Evolutionary conservation across 176 grass and related monocot species (phyloP).

Genomic region (Secale cereale): DNA sequence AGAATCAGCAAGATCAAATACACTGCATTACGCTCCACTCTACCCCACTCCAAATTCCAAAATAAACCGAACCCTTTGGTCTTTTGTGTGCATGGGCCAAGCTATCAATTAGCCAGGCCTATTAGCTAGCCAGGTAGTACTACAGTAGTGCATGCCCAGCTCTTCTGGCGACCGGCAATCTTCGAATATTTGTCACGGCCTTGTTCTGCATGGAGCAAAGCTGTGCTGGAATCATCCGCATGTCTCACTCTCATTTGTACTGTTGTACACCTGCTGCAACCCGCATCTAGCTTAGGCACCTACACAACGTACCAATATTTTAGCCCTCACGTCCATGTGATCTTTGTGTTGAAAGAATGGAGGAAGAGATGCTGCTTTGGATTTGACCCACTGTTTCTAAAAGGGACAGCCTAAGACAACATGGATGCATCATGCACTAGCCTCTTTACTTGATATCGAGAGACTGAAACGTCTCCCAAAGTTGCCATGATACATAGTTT

Average conservation of each 20-base stretch:
- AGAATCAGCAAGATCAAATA: background rate
- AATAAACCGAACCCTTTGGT: background rate
- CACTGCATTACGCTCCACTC: background rate
- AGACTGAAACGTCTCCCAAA: too few species aligned
- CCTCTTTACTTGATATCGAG: too few species aligned
- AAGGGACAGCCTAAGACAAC: slow-evolving; percentile 2
- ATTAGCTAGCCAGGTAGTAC: background rate
- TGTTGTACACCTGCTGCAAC: background rate
- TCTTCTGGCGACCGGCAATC: slow-evolving; percentile 29
- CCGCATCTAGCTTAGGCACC: background rate
- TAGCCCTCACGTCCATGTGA: slow-evolving; percentile 34
- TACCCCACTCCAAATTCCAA: background rate
- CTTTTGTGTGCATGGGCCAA: background rate
- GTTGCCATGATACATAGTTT: background rate
- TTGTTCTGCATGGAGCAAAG: slow-evolving; percentile 20
- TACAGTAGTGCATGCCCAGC: background rate
- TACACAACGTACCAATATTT: background rate
- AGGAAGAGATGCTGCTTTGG: slow-evolving; percentile 7
- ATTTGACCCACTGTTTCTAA: slow-evolving; percentile 29
- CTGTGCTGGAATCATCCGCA: background rate
- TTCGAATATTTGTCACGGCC: background rate
- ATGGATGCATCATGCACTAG: too few species aligned
- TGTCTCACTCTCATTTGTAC: background rate
- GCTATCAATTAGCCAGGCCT: too few species aligned
- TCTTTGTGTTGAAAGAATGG: slow-evolving; percentile 28